Base-by-base conservation (phyloP, 192 early-diverging fungal genomes). In the Nowakowskiella sp. region DNA sequence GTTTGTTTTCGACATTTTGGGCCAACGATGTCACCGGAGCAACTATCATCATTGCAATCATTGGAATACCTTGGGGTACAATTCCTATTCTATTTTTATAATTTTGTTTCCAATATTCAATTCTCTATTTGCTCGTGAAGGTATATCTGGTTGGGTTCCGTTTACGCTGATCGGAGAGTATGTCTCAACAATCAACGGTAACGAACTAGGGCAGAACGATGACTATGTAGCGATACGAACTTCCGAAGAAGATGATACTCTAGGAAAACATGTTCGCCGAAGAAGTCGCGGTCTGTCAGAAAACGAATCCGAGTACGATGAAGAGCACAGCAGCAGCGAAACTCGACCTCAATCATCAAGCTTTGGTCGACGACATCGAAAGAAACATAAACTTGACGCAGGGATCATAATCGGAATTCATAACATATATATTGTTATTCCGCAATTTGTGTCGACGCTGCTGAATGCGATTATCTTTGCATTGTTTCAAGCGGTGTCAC, bases 401-500 rank as follows among this genome's bases (percentile, higher is more conserved):
- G 87, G 86, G 21, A 76, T 89, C 39, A 79, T 92, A 7, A 69
- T 95, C 32, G 95, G 92, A 1, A 88, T 96, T 22, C 91, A 94
- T 68, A 98, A 98, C 62, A 85, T 96, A 60, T 94, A 90, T 61
- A 85, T 94, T 47, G 89, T 92, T 3, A 57, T 93, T 36, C 95
- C 95, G 7, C 95, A 98, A 65, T 91, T 98, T 62, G 65, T 83
- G 2, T 82, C 83, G n/a, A 87, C 88, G 6, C 62, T 91, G 34
- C 65, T 89, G 21, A 82, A 82, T 54, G 78, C 83, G 61, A 61
- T 85, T 3, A 55, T 89, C 21, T 85, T 93, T 64, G 77, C 73
- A 45, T 22, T 85, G 8, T 73, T 91, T 22, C 54, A 3, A 43
- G 47, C 7, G 21, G n/a, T 4, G 6, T 55, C 6, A 6, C 43